Conservation (phyloP, 1,139 yeast species). For the Casaregolazyma suthepensis region DNA sequence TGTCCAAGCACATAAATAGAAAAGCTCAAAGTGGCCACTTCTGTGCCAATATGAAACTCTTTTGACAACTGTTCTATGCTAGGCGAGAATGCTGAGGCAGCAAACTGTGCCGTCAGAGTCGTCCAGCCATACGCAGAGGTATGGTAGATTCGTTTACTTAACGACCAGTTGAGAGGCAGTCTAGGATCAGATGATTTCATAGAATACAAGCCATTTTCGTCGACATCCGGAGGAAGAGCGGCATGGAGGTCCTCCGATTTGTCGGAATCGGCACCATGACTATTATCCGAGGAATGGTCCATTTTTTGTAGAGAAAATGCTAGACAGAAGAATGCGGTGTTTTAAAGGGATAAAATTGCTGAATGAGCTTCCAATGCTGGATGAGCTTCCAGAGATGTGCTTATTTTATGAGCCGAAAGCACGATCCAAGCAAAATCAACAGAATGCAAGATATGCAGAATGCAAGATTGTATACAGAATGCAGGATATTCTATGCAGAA, state of each 20-base stretch:
- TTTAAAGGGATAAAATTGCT: too few species aligned
- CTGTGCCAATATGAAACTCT: constrained; percentile 48
- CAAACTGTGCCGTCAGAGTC: constrained; percentile 42
- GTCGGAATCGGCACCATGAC: too few species aligned
- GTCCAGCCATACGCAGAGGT: constrained; percentile 39
- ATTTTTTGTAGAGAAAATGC: background rate
- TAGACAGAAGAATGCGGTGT: too few species aligned
- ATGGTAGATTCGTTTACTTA: constrained; percentile 32
- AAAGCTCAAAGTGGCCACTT: constrained; percentile 57
- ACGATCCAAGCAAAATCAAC: too few species aligned
- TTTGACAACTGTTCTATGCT: constrained; percentile 42
- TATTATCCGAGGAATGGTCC: background rate
- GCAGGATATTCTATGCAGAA: too few species aligned
- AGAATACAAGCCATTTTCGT: background rate
- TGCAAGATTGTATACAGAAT: too few species aligned
- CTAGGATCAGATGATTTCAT: constrained; percentile 16
- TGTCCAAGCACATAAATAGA: constrained; percentile 68
- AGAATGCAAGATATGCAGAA: too few species aligned
- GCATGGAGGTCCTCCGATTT: background rate
- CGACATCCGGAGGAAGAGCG: background rate
- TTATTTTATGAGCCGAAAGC: too few species aligned
- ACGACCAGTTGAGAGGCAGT: constrained; percentile 36
- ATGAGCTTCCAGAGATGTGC: too few species aligned
- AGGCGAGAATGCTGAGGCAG: constrained; percentile 38
- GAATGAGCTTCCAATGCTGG: too few species aligned